Conservation (phyloP, 768 basidiomycete genomes). For the Chalciporus piperatus region DNA sequence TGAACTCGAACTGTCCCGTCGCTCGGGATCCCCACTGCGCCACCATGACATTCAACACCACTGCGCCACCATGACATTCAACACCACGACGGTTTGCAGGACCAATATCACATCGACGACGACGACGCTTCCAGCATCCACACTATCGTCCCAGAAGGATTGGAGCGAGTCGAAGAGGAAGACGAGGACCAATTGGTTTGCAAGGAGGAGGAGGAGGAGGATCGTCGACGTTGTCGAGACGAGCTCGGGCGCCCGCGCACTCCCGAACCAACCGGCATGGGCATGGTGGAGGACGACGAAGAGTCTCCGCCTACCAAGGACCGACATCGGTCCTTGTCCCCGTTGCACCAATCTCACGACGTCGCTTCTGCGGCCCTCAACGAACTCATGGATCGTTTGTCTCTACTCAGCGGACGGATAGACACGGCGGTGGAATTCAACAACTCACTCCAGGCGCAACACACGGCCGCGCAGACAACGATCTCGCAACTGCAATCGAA, state of each 20-base stretch:
- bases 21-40: slow-evolving; percentile 23
- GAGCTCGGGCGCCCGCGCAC: slow-evolving; percentile 73
- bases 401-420: slow-evolving; percentile 67
- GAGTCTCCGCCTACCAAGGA: slow-evolving; percentile 24
- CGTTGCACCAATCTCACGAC: slow-evolving; percentile 18
- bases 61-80: slow-evolving; percentile 11
- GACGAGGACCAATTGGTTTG: slow-evolving; percentile 55
- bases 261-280: slow-evolving; percentile 71
- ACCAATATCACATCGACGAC: slow-evolving; percentile 44
- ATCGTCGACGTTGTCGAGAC: slow-evolving; percentile 42
- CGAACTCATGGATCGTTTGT: slow-evolving; percentile 62
- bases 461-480: slow-evolving; percentile 70
- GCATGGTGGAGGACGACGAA: slow-evolving; percentile 47
- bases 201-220: slow-evolving; percentile 45
- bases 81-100: slow-evolving; percentile 13
- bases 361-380: slow-evolving; percentile 39
- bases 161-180: slow-evolving; percentile 73
- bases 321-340: slow-evolving; percentile 17
- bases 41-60: slow-evolving; percentile 9
- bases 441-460: slow-evolving; percentile 70
- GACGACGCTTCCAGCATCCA: slow-evolving; percentile 70
- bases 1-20: slow-evolving; percentile 40
- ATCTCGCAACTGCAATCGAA: slow-evolving; percentile 71
- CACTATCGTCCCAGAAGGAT: slow-evolving; percentile 67
- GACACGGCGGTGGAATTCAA: slow-evolving; percentile 74